Percentiles rank a stretch among this genome's conserved stretches.
Evolutionary conservation across 1,284 basidiomycete species (phyloP).

Genomic region (Neonothopanus nambi): DNA sequence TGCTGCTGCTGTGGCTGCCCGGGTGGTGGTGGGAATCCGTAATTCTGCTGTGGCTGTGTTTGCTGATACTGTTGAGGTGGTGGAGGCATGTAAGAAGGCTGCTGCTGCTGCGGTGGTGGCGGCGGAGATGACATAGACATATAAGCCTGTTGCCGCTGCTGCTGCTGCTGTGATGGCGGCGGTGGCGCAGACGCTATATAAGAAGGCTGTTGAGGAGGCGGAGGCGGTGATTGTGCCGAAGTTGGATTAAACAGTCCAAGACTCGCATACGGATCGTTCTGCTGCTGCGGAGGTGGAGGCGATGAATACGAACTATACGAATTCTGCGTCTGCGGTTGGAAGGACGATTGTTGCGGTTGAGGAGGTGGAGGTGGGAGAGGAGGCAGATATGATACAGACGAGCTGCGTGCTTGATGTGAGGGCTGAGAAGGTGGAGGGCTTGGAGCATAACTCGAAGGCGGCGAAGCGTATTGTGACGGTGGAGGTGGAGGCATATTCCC

Average conservation of each 20-base stretch:
- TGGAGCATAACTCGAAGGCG: neutral
- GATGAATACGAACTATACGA: slow-evolving; percentile 36
- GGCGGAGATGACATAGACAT: no score
- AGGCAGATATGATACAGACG: slow-evolving; percentile 22
- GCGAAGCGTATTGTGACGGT: slow-evolving; percentile 14
- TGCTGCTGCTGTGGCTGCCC: no score
- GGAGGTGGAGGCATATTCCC: neutral
- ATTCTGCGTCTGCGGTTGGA: slow-evolving; percentile 37
- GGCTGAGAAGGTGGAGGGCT: slow-evolving; percentile 13
- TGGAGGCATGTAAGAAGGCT: no score
- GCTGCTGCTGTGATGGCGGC: slow-evolving; percentile 11
- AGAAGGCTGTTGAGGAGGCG: slow-evolving; percentile 7
- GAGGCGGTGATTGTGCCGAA: slow-evolving; percentile 17
- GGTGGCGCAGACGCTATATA: neutral
- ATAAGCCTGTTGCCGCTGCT: slow-evolving; percentile 10
- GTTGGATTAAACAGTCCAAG: slow-evolving; percentile 43
- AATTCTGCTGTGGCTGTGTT: slow-evolving; percentile 4
- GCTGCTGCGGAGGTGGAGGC: slow-evolving; percentile 28
- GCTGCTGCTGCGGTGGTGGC: no score
- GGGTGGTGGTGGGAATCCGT: slow-evolving; percentile 11
- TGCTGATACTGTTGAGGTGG: no score
- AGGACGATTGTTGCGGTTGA: slow-evolving; percentile 13
- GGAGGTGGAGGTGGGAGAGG: slow-evolving; percentile 25
- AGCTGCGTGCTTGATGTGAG: slow-evolving; percentile 22
- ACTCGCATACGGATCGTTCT: slow-evolving; percentile 53